Base-by-base conservation (phyloP, 2,329 filamentous ascomycete genomes). In the Ustilaginoidea virens region DNA sequence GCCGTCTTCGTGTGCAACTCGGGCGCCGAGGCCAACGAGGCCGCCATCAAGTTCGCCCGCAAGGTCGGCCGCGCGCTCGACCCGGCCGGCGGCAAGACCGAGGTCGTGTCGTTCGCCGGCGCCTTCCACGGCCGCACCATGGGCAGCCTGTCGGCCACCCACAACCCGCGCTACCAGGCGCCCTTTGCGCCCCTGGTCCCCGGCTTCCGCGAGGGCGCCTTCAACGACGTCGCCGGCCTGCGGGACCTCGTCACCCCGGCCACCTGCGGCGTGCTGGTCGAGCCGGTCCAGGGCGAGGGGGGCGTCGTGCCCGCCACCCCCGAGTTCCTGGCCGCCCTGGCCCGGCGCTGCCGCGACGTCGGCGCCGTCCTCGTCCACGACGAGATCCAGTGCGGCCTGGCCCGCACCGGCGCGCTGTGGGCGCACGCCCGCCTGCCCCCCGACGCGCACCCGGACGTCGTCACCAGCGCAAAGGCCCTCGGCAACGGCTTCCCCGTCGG, bases 81-180 rank as follows among this genome's bases (percentile, higher is more conserved):
- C 38, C 72, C 79, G 1, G 71, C 71, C 0, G 77, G 80, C 27
- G 56, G 53, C 13, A 93, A 96, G 60, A 55, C 71, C 42, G 85
- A 94, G 46, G 58, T 98, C 27, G 81, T 96, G 29, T 92, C 83
- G 11, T 98, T 96, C 63, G 61, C 81, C 43, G 77, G 79, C 43
- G 86, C 82, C 22, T 98, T 98, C 66, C 90, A 98, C 55, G 90
- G 90, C 43, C 78, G 90, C 34, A 96, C 90, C 11, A 92, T 96
- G 82, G 90, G 90, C 29, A 75, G 78, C 33, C 60, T 98, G 25
- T 92, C 82, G n/a, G 90, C 90, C 8, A 98, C 90, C 5, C 90
- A 86, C 27, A 98, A 96, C 58, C 82, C 85, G 12, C 98, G 98
- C 55, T 98, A 98, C 57, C 90, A 98, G 58, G 72, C 77, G 42